Percentiles rank a stretch among this genome's conserved stretches.
phyloP scores from a whole-genome alignment of 345 rosid species.

The Aethionema arabicum region DNA sequence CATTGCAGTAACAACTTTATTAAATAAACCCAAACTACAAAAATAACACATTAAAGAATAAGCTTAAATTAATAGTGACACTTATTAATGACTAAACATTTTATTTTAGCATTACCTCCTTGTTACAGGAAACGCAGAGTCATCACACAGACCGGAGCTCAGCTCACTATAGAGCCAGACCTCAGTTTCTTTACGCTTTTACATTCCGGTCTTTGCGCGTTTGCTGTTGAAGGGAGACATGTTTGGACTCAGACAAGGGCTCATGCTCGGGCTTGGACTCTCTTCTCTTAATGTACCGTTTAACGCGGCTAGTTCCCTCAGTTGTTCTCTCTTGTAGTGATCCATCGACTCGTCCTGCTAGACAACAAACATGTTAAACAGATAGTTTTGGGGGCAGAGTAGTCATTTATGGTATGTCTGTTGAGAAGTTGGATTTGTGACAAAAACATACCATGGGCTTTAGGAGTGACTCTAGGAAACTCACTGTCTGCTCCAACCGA shows the following conservation, averaged over 20 bases:
- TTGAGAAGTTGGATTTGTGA: background rate
- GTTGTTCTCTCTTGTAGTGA: constrained; percentile 84
- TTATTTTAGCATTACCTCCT: too few relatives aligned
- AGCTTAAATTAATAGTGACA: too few relatives aligned
- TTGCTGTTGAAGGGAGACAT: constrained; percentile 88
- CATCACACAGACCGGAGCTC: too few relatives aligned
- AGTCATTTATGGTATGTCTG: too few relatives aligned
- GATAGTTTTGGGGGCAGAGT: background rate
- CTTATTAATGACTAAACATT: too few relatives aligned
- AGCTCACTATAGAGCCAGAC: too few relatives aligned
- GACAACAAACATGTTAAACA: constrained; percentile 9
- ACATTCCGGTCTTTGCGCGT: constrained; percentile 78
- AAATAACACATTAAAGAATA: too few relatives aligned
- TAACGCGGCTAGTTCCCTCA: constrained; percentile 79
- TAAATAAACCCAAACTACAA: too few relatives aligned
- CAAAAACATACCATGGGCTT: constrained; percentile 72
- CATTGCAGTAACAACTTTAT: too few relatives aligned
- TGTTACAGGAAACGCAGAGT: too few relatives aligned
- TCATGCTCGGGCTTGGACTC: constrained; percentile 82
- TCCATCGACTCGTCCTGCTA: constrained; percentile 89
- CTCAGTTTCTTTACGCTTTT: too few relatives aligned
- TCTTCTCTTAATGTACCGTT: constrained; percentile 90
- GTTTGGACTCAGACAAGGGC: constrained; percentile 87
- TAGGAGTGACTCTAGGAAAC: constrained; percentile 69
- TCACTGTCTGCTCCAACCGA: constrained; percentile 67